Evolutionary conservation across 1,284 basidiomycete species (phyloP).

Genomic region (Phlebopus sp.): DNA sequence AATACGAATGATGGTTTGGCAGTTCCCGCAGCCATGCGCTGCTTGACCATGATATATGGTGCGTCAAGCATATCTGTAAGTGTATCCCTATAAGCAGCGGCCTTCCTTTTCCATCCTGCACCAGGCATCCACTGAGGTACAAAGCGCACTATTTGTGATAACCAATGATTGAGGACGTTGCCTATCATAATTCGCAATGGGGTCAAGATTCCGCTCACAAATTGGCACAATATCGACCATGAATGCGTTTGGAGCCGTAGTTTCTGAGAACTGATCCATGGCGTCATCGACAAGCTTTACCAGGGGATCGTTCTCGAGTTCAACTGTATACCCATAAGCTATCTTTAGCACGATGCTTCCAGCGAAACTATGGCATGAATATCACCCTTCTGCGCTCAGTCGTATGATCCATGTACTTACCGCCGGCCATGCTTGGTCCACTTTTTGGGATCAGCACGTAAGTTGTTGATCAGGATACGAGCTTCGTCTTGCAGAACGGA

Average conservation of each 20-base stretch:
- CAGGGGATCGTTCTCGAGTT: not conserved
- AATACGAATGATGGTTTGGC: constrained; percentile 46
- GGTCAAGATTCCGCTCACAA: not conserved
- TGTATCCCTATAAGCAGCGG: constrained; percentile 43
- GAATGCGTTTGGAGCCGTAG: not conserved
- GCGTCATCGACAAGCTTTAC: constrained; percentile 1
- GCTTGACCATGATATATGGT: constrained; percentile 49
- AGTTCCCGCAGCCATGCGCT: constrained; percentile 49
- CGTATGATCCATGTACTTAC: not conserved
- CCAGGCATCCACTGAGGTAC: constrained; percentile 58
- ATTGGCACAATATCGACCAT: constrained; percentile 1
- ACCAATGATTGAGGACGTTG: not conserved
- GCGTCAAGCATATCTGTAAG: constrained; percentile 46
- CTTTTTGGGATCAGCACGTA: not conserved
- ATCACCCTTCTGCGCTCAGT: not conserved
- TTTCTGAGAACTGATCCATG: not conserved
- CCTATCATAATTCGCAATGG: not conserved
- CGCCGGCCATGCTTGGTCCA: not conserved
- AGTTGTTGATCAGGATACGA: not conserved
- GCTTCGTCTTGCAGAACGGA: not conserved
- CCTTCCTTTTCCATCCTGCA: constrained; percentile 48
- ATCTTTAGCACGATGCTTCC: not conserved
- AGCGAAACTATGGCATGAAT: not conserved
- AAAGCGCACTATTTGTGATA: constrained; percentile 43
- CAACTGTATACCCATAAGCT: not conserved